A percentile compares a stretch with the other conserved stretches of the same genome.
Evolutionary conservation across 495 filamentous ascomycete species (phyloP).

Genomic region (Penicillium silybi): DNA sequence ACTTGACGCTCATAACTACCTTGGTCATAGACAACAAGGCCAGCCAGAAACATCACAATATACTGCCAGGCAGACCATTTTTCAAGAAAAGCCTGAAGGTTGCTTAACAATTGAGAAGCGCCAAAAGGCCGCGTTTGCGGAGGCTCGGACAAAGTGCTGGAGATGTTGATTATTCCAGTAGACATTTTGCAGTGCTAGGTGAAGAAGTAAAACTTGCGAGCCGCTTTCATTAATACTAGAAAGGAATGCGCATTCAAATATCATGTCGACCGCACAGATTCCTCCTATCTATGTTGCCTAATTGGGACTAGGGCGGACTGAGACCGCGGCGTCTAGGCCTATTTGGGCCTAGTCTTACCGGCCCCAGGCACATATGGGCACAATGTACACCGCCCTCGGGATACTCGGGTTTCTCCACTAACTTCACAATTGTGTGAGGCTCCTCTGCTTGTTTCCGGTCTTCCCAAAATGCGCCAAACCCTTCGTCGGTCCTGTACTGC

Average conservation of each 20-base stretch:
- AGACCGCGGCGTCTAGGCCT: slow-evolving; percentile 25
- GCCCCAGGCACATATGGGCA: background rate
- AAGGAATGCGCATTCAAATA: background rate
- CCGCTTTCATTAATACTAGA: too few relatives aligned
- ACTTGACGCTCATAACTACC: slow-evolving; percentile 8
- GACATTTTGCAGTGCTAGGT: slow-evolving; percentile 4
- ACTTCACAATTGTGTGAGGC: background rate
- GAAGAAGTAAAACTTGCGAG: background rate
- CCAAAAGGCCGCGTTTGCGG: slow-evolving; percentile 1
- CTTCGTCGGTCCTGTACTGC: slow-evolving; percentile 48
- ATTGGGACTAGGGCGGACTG: background rate
- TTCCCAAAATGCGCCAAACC: slow-evolving; percentile 37
- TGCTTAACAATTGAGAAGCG: background rate
- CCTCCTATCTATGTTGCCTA: background rate
- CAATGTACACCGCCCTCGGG: background rate
- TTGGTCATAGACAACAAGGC: slow-evolving; percentile 32
- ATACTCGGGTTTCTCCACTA: background rate
- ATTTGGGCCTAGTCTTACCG: background rate
- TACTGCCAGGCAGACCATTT: slow-evolving; percentile 29
- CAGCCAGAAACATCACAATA: slow-evolving; percentile 19
- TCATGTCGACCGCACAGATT: background rate
- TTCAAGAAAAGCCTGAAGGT: background rate
- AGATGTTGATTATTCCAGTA: slow-evolving; percentile 7
- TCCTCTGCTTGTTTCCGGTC: background rate
- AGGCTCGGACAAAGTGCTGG: slow-evolving; percentile 5